Base-by-base conservation (phyloP, 306 rosid species). In the Sicyos edulis region DNA sequence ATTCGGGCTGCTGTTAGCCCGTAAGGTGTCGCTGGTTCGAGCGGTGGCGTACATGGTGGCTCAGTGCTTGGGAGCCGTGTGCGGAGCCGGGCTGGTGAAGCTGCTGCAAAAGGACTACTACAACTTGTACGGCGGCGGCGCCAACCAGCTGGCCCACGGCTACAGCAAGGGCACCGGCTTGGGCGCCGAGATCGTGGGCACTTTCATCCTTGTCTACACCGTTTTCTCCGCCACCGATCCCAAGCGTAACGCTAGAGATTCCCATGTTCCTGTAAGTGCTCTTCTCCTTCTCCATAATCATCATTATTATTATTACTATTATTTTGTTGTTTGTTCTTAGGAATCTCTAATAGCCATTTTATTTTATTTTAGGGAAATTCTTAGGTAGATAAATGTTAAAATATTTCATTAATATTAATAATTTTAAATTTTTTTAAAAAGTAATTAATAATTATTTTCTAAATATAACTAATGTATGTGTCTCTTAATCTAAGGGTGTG, bases 181-280 rank as follows among this genome's bases (percentile, higher is more conserved):
- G 74, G 44, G 44, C 44, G 44, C 44, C 44, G 44, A 37, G 44
- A 37, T 37, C 44, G 8, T 37, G 1, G 44, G 92, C 5, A 88
- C 92, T 62, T 88, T 88, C 57, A 82, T 88, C 37, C 76, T 88
- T 78, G 92, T 88, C 0, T 88, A 88, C 89, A 88, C 92, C 8
- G 92, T 88, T 14, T 88, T 88, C 86, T 88, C 92, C 76, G 92
- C 92, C 15, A 88, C 92, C 42, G 92, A 88, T 51, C 84, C 92
- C 55, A 88, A 88, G 79, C 80, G 92, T 74, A 83, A 0, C 61
- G 92, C 92, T 3, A 85, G 92, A 77, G 92, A 88, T 69, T 88
- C 92, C 29, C 88, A 88, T 58, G 90, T 88, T 19, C 92, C 92
- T 52, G 92, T 88, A 83, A 12, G 71, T 67, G 0, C 8, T 44